These are phyloP conservation scores for Candida ponderosae DNA, from an alignment of 805 yeast species.

Conservation along the genomic window DNA sequence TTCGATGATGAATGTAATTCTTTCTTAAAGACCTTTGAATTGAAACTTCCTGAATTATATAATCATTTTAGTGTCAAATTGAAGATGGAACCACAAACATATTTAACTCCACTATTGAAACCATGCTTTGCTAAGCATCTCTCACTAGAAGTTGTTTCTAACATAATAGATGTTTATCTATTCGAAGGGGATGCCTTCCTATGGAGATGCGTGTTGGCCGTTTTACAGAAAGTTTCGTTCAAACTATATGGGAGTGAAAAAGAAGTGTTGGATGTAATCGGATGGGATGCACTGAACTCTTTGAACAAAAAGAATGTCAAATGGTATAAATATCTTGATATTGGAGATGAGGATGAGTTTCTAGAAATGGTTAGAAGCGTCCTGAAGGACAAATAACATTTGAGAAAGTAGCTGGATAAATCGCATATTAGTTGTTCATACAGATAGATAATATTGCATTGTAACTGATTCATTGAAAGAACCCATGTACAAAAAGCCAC, in stretches of 20 bases:
- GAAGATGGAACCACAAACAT: slow-evolving; percentile 32
- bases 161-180: slow-evolving; percentile 49
- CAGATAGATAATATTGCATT: too few relatives aligned
- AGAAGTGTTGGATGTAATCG: slow-evolving; percentile 37
- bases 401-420: too few relatives aligned
- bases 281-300: slow-evolving; percentile 22
- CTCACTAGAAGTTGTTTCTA: slow-evolving; percentile 36
- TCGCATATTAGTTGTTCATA: too few relatives aligned
- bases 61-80: slow-evolving; percentile 38
- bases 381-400: slow-evolving; percentile 19
- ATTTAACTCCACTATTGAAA: slow-evolving; percentile 35
- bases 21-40: slow-evolving; percentile 38
- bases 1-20: slow-evolving; percentile 34
- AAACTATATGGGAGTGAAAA: slow-evolving; percentile 42
- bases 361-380: slow-evolving; percentile 32
- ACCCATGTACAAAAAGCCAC: too few relatives aligned
- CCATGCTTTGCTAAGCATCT: slow-evolving; percentile 38
- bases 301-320: slow-evolving; percentile 13
- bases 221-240: slow-evolving; percentile 39
- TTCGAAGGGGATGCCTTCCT: slow-evolving; percentile 57
- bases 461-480: too few relatives aligned
- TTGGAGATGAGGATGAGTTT: slow-evolving; percentile 44
- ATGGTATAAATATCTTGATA: slow-evolving; percentile 30
- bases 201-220: slow-evolving; percentile 44
- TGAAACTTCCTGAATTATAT: slow-evolving; percentile 35